Evolutionary conservation across 495 filamentous ascomycete genomes (phyloP).

Genomic region (Penicillium canariense): DNA sequence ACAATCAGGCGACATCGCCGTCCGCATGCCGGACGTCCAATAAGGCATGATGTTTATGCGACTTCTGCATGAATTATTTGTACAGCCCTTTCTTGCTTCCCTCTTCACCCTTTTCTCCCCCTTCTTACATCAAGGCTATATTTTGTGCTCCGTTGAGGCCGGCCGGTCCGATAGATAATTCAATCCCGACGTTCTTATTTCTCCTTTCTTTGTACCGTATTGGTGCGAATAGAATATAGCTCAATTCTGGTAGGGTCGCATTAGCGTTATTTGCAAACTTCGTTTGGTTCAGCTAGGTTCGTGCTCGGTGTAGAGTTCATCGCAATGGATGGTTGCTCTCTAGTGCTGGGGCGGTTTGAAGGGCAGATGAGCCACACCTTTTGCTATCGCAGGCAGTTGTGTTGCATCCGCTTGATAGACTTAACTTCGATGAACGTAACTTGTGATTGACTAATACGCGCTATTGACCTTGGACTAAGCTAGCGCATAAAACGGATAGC

Average conservation of each 20-base stretch:
- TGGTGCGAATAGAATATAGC: not conserved
- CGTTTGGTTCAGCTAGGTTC: no score
- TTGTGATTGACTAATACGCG: no score
- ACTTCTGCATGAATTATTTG: conserved; percentile 21
- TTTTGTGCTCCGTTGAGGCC: conserved; percentile 28
- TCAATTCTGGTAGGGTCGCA: not conserved
- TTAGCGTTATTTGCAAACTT: not conserved
- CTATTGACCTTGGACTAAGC: no score
- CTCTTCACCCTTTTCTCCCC: conserved; percentile 14
- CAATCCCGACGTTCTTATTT: conserved; percentile 15
- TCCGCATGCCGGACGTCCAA: conserved; percentile 84
- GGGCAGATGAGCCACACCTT: no score
- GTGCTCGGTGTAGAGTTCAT: no score
- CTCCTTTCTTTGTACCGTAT: not conserved
- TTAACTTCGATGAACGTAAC: no score
- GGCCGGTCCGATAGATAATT: conserved; percentile 39
- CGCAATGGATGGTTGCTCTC: no score
- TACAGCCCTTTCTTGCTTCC: conserved; percentile 27
- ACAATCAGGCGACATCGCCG: conserved; percentile 92
- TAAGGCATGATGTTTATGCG: conserved; percentile 36
- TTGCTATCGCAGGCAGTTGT: no score
- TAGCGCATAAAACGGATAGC: no score
- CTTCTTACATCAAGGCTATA: conserved; percentile 4
- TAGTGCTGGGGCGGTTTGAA: no score
- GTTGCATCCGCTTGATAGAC: no score